Evolutionary conservation across 768 basidiomycete genomes (phyloP).

Genomic region (Hemileccinum rubropunctum): DNA sequence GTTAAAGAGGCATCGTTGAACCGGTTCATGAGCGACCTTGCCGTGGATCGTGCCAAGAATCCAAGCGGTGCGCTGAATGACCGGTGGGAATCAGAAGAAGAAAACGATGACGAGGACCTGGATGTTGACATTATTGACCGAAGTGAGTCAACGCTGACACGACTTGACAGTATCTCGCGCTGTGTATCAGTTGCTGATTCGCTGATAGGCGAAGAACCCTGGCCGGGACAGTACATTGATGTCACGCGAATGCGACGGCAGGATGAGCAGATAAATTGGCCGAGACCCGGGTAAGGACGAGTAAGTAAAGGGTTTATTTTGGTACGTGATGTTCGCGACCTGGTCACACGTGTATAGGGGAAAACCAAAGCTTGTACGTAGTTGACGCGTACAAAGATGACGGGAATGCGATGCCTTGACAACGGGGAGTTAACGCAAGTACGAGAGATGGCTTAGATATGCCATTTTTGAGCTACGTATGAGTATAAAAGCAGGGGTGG

Average conservation of each 20-base stretch:
- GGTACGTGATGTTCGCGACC: no score
- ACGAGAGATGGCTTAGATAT: neutral
- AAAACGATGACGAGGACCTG: conserved; percentile 47
- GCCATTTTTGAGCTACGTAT: neutral
- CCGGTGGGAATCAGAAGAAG: conserved; percentile 60
- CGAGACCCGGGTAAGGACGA: conserved; percentile 50
- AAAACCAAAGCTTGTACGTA: neutral
- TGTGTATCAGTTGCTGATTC: conserved; percentile 2
- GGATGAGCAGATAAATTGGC: conserved; percentile 66
- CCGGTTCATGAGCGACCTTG: conserved; percentile 76
- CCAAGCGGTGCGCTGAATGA: conserved; percentile 55
- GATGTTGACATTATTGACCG: conserved; percentile 65
- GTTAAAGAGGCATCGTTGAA: conserved; percentile 75
- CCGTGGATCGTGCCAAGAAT: conserved; percentile 65
- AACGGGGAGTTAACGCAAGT: neutral
- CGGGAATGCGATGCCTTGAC: conserved; percentile 12
- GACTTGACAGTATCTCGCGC: neutral
- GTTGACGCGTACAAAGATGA: neutral
- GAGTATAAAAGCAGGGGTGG: neutral
- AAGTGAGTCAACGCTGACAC: conserved; percentile 44
- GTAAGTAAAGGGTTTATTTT: no score
- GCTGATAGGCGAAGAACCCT: conserved; percentile 58
- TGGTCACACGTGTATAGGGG: no score
- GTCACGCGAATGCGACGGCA: conserved; percentile 58
- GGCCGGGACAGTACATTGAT: conserved; percentile 76